These are phyloP conservation scores for Simplicillium sp. DNA, from an alignment of 2,329 filamentous ascomycete species.

Conservation along the genomic window DNA sequence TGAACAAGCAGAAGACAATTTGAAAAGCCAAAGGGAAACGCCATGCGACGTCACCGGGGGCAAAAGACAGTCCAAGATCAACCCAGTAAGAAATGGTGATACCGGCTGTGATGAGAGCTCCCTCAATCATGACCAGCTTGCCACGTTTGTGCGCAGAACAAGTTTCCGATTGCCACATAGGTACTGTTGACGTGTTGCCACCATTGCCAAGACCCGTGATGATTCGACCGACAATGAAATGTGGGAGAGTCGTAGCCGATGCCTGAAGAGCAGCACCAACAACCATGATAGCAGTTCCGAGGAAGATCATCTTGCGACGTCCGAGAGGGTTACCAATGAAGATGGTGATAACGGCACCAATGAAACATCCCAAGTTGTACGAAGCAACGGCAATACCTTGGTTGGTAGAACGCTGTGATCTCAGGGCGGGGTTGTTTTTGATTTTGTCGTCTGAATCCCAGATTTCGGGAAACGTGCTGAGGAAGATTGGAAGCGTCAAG, in stretches of 20 bases:
- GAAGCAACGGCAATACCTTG: constrained; percentile 46
- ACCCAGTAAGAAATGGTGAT: constrained; percentile 53
- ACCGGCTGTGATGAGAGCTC: constrained; percentile 46
- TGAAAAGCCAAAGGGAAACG: constrained; percentile 49
- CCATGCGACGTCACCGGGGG: constrained; percentile 32
- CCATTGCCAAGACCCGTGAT: constrained; percentile 51
- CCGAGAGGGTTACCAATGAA: constrained; percentile 57
- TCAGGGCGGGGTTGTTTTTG: constrained; percentile 15
- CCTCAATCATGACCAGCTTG: constrained; percentile 53
- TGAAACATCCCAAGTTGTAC: constrained; percentile 52
- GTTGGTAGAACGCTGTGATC: constrained; percentile 35
- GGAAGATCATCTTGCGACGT: constrained; percentile 47
- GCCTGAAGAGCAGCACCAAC: constrained; percentile 51
- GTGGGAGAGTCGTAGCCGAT: constrained; percentile 41
- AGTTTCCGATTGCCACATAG: constrained; percentile 53
- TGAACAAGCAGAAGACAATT: constrained; percentile 49
- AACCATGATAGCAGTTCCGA: constrained; percentile 48
- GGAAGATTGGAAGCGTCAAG: constrained; percentile 55
- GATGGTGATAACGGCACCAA: constrained; percentile 55
- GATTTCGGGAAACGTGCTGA: constrained; percentile 45
- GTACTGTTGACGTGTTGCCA: constrained; percentile 44
- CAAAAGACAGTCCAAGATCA: constrained; percentile 46
- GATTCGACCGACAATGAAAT: constrained; percentile 49
- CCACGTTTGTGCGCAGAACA: constrained; percentile 47
- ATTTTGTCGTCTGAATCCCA: constrained; percentile 31